Evolutionary conservation across 2,329 filamentous ascomycete genomes (phyloP).

Genomic region (Beauveria brongniartii): DNA sequence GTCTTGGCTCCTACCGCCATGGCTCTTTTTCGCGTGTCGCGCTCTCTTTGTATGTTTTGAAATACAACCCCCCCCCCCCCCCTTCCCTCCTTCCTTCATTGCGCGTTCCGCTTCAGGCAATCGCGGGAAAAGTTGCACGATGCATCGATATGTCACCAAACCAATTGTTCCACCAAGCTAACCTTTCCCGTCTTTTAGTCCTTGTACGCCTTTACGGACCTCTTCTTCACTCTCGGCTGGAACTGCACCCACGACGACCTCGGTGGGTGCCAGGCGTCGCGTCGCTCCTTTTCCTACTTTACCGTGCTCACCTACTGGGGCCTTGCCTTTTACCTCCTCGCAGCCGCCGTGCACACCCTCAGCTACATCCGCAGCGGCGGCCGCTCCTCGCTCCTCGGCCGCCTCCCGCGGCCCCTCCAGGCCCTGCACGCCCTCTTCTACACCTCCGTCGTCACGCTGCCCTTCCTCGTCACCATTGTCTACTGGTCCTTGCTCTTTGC

Average conservation of each 20-base stretch:
- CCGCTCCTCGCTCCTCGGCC: constrained; percentile 43
- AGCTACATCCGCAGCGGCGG: constrained; percentile 48
- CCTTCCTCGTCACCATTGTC: constrained; percentile 62
- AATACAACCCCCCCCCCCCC: not conserved
- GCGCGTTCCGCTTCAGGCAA: too few relatives aligned
- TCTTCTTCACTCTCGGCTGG: constrained; percentile 63
- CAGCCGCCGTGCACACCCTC: constrained; percentile 60
- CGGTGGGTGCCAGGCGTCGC: constrained; percentile 37
- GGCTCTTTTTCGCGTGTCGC: constrained; percentile 50
- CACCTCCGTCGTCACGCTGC: constrained; percentile 53
- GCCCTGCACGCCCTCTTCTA: constrained; percentile 58
- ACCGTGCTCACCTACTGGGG: constrained; percentile 79
- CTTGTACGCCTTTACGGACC: constrained; percentile 62
- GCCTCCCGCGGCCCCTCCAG: constrained; percentile 53
- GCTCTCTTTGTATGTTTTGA: constrained; percentile 40
- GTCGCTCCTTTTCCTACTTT: constrained; percentile 68
- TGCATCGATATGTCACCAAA: not conserved
- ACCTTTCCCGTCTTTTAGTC: constrained; percentile 25
- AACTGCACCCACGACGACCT: constrained; percentile 42
- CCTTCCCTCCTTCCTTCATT: not conserved
- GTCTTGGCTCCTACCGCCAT: constrained; percentile 70
- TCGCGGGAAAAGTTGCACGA: too few relatives aligned
- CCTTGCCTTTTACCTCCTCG: constrained; percentile 67
- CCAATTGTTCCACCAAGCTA: not conserved
- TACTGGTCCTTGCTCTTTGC: constrained; percentile 59